Evolutionary conservation across 192 early-diverging fungal species (phyloP), one percentile per base, ranked within the genome.

Genomic region (Mortierella antarctica): DNA sequence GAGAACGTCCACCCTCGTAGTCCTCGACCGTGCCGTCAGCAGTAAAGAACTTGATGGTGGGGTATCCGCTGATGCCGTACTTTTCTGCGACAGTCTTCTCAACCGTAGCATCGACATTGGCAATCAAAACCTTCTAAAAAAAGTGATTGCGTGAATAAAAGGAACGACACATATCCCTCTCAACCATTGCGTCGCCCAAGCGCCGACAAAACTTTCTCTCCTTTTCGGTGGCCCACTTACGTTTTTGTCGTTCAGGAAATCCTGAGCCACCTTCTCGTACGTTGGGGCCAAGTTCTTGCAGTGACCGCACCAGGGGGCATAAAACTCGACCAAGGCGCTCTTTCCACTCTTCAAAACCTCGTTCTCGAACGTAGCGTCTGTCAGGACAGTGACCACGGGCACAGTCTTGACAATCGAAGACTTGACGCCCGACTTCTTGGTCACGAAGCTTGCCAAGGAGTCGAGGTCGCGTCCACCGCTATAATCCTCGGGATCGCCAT

Each of bases 251-350:
- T 89, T 92, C 67, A 92, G 82, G 83, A 93, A 99, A 50, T 88
- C 87, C 82, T 91, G 83, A 21, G 95, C 96, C 41, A 99, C 90
- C 82, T 97, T 95, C 60, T 97, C 96, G 69, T 96, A 99, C 49
- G 89, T 95, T 44, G 97, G 97, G 45, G 96, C 96, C 60, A 90
- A 62, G 54, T 49, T 89, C 66, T 89, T 89, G 83, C 88, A 96
- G 84, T 96, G 95, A 15, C 95, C 95, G 82, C 94, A 97, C 94
- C 95, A 97, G 13, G 92, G 92, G n/a, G 96, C 97, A 84, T 92
- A 97, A 78, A 98, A 98, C 83, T 96, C 94, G 39, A 98, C 97
- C 77, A 99, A 79, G 2, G 90, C 92, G 82, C 89, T 92, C 71
- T 92, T 93, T 69, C 86, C 73, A 49, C 91, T 82, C 65, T 93